These are phyloP conservation scores for Aspergillus jensenii DNA, from an alignment of 2,329 filamentous ascomycete genomes.

Conservation along the genomic window DNA sequence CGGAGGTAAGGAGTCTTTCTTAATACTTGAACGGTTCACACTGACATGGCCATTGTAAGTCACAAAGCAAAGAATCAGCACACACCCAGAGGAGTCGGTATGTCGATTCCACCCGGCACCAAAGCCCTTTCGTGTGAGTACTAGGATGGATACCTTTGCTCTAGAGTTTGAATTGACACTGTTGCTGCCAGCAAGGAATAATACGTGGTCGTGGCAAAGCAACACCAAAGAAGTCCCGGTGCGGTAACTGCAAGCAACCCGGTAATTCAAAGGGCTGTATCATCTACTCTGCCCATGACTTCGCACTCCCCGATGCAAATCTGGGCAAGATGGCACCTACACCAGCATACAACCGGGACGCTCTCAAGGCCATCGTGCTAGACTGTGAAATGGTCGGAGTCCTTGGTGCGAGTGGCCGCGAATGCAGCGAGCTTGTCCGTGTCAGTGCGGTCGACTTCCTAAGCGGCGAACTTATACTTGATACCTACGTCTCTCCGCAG, in stretches of 20 bases:
- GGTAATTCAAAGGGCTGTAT: not conserved
- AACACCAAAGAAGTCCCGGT: not conserved
- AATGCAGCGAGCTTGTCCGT: not conserved
- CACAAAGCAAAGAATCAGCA: not conserved
- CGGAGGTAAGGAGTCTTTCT: not conserved
- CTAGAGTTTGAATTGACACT: not conserved
- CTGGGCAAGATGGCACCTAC: not conserved
- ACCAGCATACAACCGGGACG: not conserved
- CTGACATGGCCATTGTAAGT: not conserved
- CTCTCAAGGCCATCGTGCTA: not conserved
- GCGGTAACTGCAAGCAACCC: not conserved
- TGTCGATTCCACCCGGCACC: not conserved
- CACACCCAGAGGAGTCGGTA: not conserved
- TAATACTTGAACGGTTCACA: no score
- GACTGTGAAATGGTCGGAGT: conserved; percentile 1
- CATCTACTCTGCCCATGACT: not conserved
- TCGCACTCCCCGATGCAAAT: not conserved
- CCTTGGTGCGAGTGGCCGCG: not conserved
- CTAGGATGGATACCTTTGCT: no score
- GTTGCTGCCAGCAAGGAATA: not conserved
- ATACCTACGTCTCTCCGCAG: not conserved
- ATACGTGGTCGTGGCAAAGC: not conserved
- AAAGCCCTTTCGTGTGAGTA: not conserved
- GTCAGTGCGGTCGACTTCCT: not conserved
- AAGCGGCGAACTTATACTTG: not conserved